phyloP scores from a whole-genome alignment of 495 filamentous ascomycete genomes.

The Parathielavia hyrcaniae region DNA sequence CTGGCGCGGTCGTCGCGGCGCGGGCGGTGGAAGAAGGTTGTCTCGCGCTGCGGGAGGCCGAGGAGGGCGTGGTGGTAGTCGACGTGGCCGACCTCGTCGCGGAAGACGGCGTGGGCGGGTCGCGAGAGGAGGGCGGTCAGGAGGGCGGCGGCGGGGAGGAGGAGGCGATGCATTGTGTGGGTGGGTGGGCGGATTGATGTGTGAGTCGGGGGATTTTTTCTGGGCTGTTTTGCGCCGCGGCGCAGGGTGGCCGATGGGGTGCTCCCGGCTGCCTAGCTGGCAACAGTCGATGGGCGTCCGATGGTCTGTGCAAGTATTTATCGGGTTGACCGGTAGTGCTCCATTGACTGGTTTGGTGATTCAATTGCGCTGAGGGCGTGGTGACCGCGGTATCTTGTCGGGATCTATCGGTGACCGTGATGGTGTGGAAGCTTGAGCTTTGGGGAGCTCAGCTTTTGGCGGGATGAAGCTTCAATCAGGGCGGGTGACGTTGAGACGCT shows the following conservation, averaged over 20 bases:
- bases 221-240: background rate
- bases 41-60: constrained; percentile 69
- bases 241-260: background rate
- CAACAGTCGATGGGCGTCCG: background rate
- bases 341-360: background rate
- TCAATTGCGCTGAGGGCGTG: too few species aligned
- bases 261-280: background rate
- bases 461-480: background rate
- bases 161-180: too few species aligned
- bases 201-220: background rate
- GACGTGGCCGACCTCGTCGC: constrained; percentile 83
- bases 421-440: constrained; percentile 10
- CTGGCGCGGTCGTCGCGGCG: constrained; percentile 73
- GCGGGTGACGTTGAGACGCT: constrained; percentile 21
- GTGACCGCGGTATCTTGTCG: background rate
- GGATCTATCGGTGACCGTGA: background rate
- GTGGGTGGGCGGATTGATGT: background rate
- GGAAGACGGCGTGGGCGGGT: constrained; percentile 61
- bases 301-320: background rate
- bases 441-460: constrained; percentile 6
- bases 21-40: constrained; percentile 93
- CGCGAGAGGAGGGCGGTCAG: constrained; percentile 8
- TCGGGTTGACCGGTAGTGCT: background rate
- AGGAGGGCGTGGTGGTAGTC: constrained; percentile 91
- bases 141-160: background rate